Base-by-base conservation (phyloP, 2,329 filamentous ascomycete genomes). In the Monosporascus ibericus region DNA sequence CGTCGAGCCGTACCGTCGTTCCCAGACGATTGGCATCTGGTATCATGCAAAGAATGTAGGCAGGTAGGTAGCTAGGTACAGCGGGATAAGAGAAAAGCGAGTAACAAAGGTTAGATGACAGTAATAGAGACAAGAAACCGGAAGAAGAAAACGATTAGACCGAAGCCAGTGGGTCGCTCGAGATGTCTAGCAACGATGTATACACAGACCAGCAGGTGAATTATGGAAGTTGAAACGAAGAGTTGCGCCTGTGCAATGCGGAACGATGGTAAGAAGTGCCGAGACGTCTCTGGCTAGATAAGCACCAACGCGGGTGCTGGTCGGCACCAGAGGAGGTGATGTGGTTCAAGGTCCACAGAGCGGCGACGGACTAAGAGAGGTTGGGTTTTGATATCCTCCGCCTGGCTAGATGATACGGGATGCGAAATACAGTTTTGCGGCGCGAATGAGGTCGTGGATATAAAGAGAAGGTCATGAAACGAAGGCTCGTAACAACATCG, bases 391-490 rank as follows among this genome's bases (percentile, higher is more conserved):
- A n/a, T 46, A n/a, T 30, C 4, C 1, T 17, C 24, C 17, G 4
- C 6, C 5, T 24, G 39, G 14, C 39, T 9, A 42, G 22, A 42
- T 24, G 39, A 14, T 42, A 20, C 15, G 6, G 3, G n/a, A 52
- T 52, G 39, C 48, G 50, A 37, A 56, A 56, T 51, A 54, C 49
- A 56, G 53, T 48, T 53, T 51, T 55, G 57, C 42, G 56, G 48
- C 52, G 42, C 49, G 34, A 52, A 57, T 51, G 54, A 49, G 47
- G 48, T 53, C 27, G 34, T 52, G 58, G 60, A 54, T 61, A 61
- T 63, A 58, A 58, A 60, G 54, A 52, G 58, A 61, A 51, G 49
- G 60, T 55, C 59, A 52, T 63, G 54, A 60, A 54, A 44, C n/a
- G 55, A 54, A 42, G 52, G 57, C 53, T 61, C 57, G 50, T 61